Percentiles rank a stretch among this genome's conserved stretches.
phyloP scores from a whole-genome alignment of 345 rosid species.

The Angophora floribunda region DNA sequence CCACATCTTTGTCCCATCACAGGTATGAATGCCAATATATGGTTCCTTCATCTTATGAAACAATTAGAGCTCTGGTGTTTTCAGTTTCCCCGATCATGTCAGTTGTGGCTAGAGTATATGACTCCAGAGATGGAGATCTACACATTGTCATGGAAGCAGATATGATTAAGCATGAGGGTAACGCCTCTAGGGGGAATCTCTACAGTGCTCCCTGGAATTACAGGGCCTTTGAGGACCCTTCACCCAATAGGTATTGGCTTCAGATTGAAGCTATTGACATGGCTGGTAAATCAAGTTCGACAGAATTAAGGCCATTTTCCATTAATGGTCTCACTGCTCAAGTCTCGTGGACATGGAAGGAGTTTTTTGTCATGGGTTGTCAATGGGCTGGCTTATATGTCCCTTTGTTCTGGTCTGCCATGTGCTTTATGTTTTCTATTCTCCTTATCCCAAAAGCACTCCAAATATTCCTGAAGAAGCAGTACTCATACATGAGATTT shows the following conservation, averaged over 20 bases:
- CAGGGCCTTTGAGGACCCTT: slow-evolving; percentile 79
- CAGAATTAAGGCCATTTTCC: slow-evolving; percentile 76
- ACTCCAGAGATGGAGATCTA: slow-evolving; percentile 46
- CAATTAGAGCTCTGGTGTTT: slow-evolving; percentile 79
- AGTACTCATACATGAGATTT: slow-evolving; percentile 42
- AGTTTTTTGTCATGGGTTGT: slow-evolving; percentile 79
- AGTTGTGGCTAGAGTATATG: slow-evolving; percentile 76
- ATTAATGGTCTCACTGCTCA: slow-evolving; percentile 48
- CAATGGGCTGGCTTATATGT: slow-evolving; percentile 72
- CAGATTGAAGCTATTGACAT: slow-evolving; percentile 63
- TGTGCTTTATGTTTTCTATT: slow-evolving; percentile 27
- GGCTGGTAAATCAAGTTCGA: slow-evolving; percentile 41
- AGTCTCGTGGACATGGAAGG: slow-evolving; percentile 90
- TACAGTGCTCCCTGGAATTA: slow-evolving; percentile 84
- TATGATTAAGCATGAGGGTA: slow-evolving; percentile 46
- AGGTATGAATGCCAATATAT: slow-evolving; percentile 57
- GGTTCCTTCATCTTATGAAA: slow-evolving; percentile 70
- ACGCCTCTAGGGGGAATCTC: slow-evolving; percentile 49
- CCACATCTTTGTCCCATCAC: slow-evolving; percentile 40
- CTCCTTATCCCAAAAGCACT: slow-evolving; percentile 56
- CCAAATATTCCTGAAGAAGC: slow-evolving; percentile 36
- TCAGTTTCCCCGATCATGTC: slow-evolving; percentile 48
- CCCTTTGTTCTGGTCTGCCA: slow-evolving; percentile 54
- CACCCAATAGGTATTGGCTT: slow-evolving; percentile 85
- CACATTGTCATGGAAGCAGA: slow-evolving; percentile 56